Conservation (phyloP, 371 early-diverging fungal species). For the Mucor ambiguus region DNA sequence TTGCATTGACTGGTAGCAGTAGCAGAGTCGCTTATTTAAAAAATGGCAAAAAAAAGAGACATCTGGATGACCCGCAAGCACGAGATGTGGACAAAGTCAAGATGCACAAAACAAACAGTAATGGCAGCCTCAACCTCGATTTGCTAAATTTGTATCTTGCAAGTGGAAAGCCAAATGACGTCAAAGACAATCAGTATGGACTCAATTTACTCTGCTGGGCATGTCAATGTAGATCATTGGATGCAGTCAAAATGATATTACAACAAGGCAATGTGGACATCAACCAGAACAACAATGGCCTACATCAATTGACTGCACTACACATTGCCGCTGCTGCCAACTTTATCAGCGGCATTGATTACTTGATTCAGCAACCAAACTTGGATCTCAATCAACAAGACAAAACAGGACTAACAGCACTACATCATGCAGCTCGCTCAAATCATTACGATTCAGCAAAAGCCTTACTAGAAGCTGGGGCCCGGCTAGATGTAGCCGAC, state of each 20-base stretch:
- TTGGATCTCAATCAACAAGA: conserved; percentile 59
- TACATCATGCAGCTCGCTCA: conserved; percentile 30
- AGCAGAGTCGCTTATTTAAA: background rate
- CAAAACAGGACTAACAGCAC: conserved; percentile 59
- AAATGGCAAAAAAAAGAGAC: background rate
- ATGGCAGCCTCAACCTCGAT: background rate
- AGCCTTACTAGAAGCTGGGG: conserved; percentile 37
- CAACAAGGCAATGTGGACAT: conserved; percentile 37
- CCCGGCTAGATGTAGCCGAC: conserved; percentile 50
- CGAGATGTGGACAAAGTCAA: background rate
- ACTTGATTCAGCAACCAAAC: conserved; percentile 26
- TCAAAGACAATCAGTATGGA: conserved; percentile 7
- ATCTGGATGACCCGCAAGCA: background rate
- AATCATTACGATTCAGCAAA: background rate
- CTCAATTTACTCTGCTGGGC: conserved; percentile 17
- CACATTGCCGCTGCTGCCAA: conserved; percentile 33
- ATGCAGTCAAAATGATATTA: conserved; percentile 20
- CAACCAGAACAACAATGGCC: conserved; percentile 34
- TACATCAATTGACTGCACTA: conserved; percentile 35
- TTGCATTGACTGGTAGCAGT: background rate
- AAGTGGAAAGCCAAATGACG: conserved; percentile 6
- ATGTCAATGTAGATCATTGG: conserved; percentile 14
- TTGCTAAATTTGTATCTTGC: conserved; percentile 6
- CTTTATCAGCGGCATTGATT: conserved; percentile 20
- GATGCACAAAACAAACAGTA: conserved; percentile 1